These are phyloP conservation scores for Kodamaea kaohsiungensis DNA, from an alignment of 805 yeast genomes.

Conservation along the genomic window DNA sequence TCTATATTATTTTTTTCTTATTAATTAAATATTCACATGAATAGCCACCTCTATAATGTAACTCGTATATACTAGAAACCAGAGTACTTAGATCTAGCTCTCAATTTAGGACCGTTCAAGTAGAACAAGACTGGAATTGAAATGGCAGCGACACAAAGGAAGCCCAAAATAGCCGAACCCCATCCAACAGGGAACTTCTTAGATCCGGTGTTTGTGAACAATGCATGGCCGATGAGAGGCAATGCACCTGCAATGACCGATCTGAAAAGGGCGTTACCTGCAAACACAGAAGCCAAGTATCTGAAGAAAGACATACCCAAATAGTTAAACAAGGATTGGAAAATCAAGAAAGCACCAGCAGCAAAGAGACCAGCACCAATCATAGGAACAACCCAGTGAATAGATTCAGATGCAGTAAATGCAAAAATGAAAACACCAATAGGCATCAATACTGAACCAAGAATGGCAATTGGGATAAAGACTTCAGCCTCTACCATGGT, in stretches of 20 bases:
- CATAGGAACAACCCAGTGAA: constrained; percentile 24
- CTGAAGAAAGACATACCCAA: constrained; percentile 50
- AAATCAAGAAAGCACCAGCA: constrained; percentile 31
- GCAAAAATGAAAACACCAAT: constrained; percentile 23
- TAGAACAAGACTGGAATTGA: constrained; percentile 49
- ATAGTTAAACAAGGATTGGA: constrained; percentile 55
- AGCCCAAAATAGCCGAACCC: constrained; percentile 55
- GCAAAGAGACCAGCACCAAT: constrained; percentile 21
- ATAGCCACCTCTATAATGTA: not conserved
- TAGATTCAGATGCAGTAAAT: constrained; percentile 19
- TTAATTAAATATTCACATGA: too few relatives aligned
- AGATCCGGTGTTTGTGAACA: constrained; percentile 54
- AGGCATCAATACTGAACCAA: constrained; percentile 23
- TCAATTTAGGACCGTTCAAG: constrained; percentile 44
- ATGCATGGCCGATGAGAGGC: constrained; percentile 63
- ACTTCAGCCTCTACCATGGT: constrained; percentile 17
- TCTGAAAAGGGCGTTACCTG: constrained; percentile 55
- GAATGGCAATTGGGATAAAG: constrained; percentile 22
- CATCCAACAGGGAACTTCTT: constrained; percentile 56
- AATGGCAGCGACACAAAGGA: constrained; percentile 44
- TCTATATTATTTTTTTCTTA: too few relatives aligned
- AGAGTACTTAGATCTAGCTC: constrained; percentile 45
- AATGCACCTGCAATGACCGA: constrained; percentile 56
- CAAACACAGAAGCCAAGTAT: constrained; percentile 58
- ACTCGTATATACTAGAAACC: not conserved